A percentile compares a stretch with the other conserved stretches of the same genome.
Evolutionary conservation across 2,329 filamentous ascomycete genomes (phyloP).

Genomic region (Nectriaceae sp.): DNA sequence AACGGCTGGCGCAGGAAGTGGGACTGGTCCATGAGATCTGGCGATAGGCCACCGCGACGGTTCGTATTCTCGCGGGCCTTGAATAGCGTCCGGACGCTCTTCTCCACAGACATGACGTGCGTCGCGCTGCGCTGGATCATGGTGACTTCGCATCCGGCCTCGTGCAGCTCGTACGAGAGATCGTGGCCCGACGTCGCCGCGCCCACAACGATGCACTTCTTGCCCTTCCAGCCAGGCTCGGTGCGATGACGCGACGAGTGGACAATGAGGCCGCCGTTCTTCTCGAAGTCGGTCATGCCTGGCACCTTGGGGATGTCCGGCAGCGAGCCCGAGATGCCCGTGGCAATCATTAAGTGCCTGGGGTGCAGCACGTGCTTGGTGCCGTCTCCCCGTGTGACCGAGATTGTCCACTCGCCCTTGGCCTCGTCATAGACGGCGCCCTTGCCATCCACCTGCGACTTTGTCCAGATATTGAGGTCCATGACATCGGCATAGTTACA

Average conservation of each 20-base stretch:
- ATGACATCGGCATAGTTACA: constrained; percentile 4
- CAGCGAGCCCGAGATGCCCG: constrained; percentile 1
- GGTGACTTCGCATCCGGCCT: constrained; percentile 3
- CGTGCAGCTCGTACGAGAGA: not conserved
- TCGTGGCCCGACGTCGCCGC: constrained; percentile 6
- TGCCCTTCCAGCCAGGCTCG: not conserved
- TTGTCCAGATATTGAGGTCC: constrained; percentile 8
- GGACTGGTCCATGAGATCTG: no score
- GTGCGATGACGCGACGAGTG: constrained; percentile 2
- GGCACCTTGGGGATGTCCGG: constrained; percentile 2
- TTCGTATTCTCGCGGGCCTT: constrained; percentile 9
- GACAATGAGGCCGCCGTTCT: constrained; percentile 1
- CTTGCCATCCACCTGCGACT: constrained; percentile 1
- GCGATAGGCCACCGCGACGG: constrained; percentile 10
- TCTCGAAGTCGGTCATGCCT: constrained; percentile 3
- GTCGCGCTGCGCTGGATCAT: constrained; percentile 9
- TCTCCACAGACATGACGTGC: constrained; percentile 8
- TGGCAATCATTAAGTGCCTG: constrained; percentile 7
- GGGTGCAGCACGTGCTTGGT: not conserved
- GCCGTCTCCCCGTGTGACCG: constrained; percentile 2
- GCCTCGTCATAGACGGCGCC: constrained; percentile 1
- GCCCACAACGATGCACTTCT: constrained; percentile 3
- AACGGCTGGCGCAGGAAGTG: no score
- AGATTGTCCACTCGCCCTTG: not conserved
- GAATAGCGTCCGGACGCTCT: constrained; percentile 3